Conservation (phyloP, 352 stramenopile genomes). For the Phytophthora pinifolia region DNA sequence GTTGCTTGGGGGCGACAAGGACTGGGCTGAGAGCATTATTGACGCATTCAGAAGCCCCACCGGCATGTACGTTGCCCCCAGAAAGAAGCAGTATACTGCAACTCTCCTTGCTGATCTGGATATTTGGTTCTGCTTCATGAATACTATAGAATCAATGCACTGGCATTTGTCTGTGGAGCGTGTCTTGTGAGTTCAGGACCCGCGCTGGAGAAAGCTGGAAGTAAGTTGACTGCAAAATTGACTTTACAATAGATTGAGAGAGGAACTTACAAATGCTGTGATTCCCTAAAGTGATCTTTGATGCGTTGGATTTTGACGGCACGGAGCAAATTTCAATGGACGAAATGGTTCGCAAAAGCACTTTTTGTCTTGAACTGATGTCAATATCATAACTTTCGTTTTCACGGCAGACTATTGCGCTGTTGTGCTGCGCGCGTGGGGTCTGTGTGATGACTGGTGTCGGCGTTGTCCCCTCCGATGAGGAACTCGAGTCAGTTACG, state of each 20-base stretch:
- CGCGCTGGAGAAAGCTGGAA: slow-evolving; percentile 53
- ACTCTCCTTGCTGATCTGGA: not conserved
- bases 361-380: too few relatives aligned
- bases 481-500: slow-evolving; percentile 58
- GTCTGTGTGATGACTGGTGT: slow-evolving; percentile 51
- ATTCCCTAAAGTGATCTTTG: slow-evolving; percentile 71
- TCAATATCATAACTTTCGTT: too few relatives aligned
- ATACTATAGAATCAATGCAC: slow-evolving; percentile 52
- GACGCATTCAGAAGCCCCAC: slow-evolving; percentile 57
- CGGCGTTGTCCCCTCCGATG: slow-evolving; percentile 47
- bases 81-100: too few relatives aligned
- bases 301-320: slow-evolving; percentile 72
- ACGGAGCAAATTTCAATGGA: slow-evolving; percentile 79
- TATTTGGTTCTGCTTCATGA: not conserved
- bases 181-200: slow-evolving; percentile 43
- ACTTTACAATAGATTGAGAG: not conserved
- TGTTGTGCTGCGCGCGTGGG: slow-evolving; percentile 56
- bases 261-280: too few relatives aligned
- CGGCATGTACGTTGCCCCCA: slow-evolving; percentile 50
- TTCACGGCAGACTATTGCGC: slow-evolving; percentile 74
- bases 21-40: slow-evolving; percentile 57
- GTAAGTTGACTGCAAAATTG: slow-evolving; percentile 23
- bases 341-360: too few relatives aligned
- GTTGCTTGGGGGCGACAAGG: slow-evolving; percentile 47
- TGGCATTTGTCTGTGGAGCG: slow-evolving; percentile 66